Evolutionary conservation across 805 yeast species (phyloP), one percentile per base, ranked within the genome.

Genomic region (Suhomyces kilbournensis): DNA sequence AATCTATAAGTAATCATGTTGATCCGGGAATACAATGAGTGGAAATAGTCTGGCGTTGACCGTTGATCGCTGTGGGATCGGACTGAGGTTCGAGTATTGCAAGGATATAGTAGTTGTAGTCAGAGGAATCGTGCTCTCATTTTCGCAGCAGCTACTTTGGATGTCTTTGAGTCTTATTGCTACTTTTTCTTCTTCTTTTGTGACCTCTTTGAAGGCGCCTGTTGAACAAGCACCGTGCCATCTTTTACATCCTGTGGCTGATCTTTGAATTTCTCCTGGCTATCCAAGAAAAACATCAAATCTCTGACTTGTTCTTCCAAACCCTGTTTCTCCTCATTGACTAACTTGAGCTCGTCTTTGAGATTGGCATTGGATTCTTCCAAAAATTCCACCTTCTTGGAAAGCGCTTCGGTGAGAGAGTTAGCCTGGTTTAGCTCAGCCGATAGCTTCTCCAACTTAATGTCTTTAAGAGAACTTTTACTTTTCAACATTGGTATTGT

Each of bases 231-330:
- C 0, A 88, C 69, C 3, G 83, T 80, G 0, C 96, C 96, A 56
- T 90, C 85, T 58, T 74, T 82, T 14, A 86, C 85, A 34, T 86
- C 93, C 10, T 86, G 86, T 3, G 84, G 78, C 20, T 89, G 88
- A 61, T 83, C 81, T 60, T 83, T 81, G 60, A 90, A 80, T 68
- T 86, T 88, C 51, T 84, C 86, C 62, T 82, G 88, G 0, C 88
- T 78, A 53, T 87, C 93, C 39, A 90, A 68, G 61, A 75, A 89
- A 56, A 89, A 86, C 96, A 91, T 88, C 49, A 90, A 66, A 65
- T 90, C 97, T 26, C 77, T 80, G 3, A 83, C 83, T 63, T 86
- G 89, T 40, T 85, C 90, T 44, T 76, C 65, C 28, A 86, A 62
- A 2, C 82, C 88, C 9, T 63, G 64, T 10, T 79, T 83, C 46